Evolutionary conservation across 2,329 filamentous ascomycete genomes (phyloP).

Genomic region (Elsinoe arachidis): DNA sequence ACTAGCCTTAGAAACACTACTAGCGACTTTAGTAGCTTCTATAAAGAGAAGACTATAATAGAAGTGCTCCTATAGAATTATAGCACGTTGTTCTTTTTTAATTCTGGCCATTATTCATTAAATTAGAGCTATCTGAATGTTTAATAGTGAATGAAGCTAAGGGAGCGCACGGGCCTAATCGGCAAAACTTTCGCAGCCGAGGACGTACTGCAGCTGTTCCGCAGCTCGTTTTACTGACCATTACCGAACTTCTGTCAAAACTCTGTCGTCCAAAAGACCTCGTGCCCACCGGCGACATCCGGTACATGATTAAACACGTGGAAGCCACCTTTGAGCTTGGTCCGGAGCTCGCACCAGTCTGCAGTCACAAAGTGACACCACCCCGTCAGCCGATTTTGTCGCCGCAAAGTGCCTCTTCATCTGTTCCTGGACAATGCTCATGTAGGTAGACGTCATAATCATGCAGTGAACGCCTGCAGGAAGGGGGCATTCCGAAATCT

Average conservation of each 20-base stretch:
- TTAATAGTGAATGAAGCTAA: no score
- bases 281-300: neutral
- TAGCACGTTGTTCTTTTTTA: no score
- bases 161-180: no score
- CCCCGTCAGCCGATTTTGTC: neutral
- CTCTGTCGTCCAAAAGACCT: neutral
- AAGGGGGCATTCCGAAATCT: neutral
- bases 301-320: constrained; percentile 2
- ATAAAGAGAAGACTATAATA: no score
- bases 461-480: constrained; percentile 3
- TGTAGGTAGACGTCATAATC: neutral
- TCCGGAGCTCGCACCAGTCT: neutral
- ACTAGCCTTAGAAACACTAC: no score
- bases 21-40: no score
- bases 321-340: constrained; percentile 11
- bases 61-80: no score
- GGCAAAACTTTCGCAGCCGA: no score
- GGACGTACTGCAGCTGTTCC: no score
- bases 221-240: neutral
- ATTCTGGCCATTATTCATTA: no score
- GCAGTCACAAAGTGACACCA: neutral
- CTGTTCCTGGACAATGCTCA: neutral
- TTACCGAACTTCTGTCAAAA: neutral
- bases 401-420: neutral
- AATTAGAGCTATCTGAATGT: no score